Evolutionary conservation across 2,329 filamentous ascomycete genomes (phyloP).

Genomic region (Rhytidhysteron rufulum): DNA sequence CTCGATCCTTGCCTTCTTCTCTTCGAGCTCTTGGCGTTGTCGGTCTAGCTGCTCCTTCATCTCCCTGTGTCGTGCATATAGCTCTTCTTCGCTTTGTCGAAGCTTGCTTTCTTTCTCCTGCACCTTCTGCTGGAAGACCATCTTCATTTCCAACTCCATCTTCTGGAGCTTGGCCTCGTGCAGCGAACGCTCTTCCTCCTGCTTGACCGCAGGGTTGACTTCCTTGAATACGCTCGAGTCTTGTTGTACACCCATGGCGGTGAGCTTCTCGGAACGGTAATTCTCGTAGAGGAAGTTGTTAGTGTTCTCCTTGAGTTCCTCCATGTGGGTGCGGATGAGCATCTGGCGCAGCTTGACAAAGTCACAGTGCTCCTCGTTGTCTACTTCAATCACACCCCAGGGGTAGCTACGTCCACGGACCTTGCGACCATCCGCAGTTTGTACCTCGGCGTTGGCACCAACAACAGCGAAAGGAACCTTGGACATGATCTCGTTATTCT

Average conservation of each 20-base stretch:
- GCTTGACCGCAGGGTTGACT: conserved; percentile 99
- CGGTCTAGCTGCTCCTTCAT: conserved; percentile 99
- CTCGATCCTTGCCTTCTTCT: conserved; percentile 96
- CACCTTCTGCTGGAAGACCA: conserved; percentile 99
- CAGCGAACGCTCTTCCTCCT: conserved; percentile 95
- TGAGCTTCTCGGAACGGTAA: conserved; percentile 99
- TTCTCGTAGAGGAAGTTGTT: conserved; percentile 99
- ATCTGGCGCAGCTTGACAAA: conserved; percentile 99
- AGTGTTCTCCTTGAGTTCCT: conserved; percentile 99
- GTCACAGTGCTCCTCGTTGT: conserved; percentile 99
- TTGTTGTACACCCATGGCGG: conserved; percentile 96
- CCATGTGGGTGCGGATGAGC: conserved; percentile 99
- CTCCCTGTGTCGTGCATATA: conserved; percentile 95
- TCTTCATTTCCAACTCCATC: conserved; percentile 99
- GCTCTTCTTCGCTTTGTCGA: conserved; percentile 98
- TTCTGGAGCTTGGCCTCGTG: conserved; percentile 99
- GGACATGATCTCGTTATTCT: conserved; percentile 99
- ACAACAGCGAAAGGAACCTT: conserved; percentile 99
- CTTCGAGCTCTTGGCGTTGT: conserved; percentile 90
- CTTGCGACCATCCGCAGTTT: conserved; percentile 85
- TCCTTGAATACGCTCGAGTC: conserved; percentile 99
- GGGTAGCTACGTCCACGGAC: conserved; percentile 95
- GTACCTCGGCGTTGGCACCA: conserved; percentile 92
- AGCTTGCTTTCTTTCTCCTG: conserved; percentile 99
- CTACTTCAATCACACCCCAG: conserved; percentile 98